Percentiles rank a stretch among this genome's conserved stretches.
These are phyloP conservation scores for Populus hybrid DNA, from an alignment of 441 rosid genomes.

Conservation along the genomic window DNA sequence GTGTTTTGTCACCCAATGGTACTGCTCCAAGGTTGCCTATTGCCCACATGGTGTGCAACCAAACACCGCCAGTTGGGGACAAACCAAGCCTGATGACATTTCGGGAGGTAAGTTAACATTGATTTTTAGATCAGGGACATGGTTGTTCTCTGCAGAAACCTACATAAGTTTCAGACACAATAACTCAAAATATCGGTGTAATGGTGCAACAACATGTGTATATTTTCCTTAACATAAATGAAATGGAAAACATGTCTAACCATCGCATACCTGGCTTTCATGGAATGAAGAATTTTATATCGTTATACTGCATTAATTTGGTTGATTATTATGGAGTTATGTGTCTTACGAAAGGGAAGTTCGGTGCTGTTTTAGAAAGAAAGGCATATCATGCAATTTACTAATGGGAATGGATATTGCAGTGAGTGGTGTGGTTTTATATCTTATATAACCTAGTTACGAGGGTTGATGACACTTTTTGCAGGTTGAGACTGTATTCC, in stretches of 20 bases:
- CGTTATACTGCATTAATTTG: neutral
- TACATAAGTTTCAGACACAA: neutral
- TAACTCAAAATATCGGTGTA: neutral
- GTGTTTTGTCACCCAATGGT: slow-evolving; percentile 67
- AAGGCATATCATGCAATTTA: neutral
- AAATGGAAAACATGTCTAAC: neutral
- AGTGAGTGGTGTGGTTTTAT: slow-evolving; percentile 12
- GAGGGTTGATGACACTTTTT: slow-evolving; percentile 14
- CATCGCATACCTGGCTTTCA: neutral
- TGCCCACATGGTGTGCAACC: slow-evolving; percentile 97
- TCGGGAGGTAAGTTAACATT: slow-evolving; percentile 57
- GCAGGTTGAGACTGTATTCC: slow-evolving; percentile 95
- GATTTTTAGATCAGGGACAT: neutral
- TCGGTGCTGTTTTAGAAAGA: neutral
- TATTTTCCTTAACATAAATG: neutral
- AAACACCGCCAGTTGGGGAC: slow-evolving; percentile 90
- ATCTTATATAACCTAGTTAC: neutral
- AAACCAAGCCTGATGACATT: slow-evolving; percentile 99
- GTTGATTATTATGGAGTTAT: neutral
- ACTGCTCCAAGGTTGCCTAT: slow-evolving; percentile 70
- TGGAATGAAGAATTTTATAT: neutral
- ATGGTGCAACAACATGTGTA: neutral
- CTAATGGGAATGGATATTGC: neutral
- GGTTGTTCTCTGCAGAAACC: neutral
- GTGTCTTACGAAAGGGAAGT: neutral